phyloP scores from a whole-genome alignment of 1,139 yeast genomes.

The Trichomonascaceae sp. region DNA sequence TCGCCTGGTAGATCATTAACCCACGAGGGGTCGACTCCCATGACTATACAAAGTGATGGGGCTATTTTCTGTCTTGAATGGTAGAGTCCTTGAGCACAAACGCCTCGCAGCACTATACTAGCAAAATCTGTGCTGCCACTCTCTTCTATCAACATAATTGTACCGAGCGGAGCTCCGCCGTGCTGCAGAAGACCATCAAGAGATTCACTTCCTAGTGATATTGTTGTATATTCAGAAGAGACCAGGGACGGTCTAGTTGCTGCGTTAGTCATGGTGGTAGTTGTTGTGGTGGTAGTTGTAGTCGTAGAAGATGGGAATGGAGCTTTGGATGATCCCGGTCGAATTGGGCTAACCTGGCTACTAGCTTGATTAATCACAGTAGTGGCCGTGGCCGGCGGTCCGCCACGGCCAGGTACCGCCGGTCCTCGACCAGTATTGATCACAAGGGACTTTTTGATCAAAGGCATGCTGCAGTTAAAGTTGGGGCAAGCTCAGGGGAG shows the following conservation, averaged over 20 bases:
- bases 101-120: conserved; percentile 55
- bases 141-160: conserved; percentile 62
- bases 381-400: too few species aligned
- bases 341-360: too few species aligned
- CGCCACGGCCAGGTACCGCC: too few species aligned
- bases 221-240: conserved; percentile 60
- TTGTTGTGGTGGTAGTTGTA: too few species aligned
- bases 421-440: neutral
- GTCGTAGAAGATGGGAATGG: too few species aligned
- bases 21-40: conserved; percentile 55
- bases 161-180: conserved; percentile 76
- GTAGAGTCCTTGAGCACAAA: conserved; percentile 77
- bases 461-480: too few species aligned
- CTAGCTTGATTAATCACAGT: too few species aligned
- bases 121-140: conserved; percentile 83
- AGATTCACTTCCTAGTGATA: conserved; percentile 67
- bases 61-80: conserved; percentile 41
- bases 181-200: conserved; percentile 66
- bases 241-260: conserved; percentile 66
- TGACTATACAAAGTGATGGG: conserved; percentile 33
- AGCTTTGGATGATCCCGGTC: too few species aligned
- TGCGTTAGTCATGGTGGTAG: conserved; percentile 8
- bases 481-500: conserved; percentile 2
- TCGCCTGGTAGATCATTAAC: conserved; percentile 67
- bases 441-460: neutral